Conservation (phyloP, 129 eudicot genomes). For the Centrapalus pauciflorus region DNA sequence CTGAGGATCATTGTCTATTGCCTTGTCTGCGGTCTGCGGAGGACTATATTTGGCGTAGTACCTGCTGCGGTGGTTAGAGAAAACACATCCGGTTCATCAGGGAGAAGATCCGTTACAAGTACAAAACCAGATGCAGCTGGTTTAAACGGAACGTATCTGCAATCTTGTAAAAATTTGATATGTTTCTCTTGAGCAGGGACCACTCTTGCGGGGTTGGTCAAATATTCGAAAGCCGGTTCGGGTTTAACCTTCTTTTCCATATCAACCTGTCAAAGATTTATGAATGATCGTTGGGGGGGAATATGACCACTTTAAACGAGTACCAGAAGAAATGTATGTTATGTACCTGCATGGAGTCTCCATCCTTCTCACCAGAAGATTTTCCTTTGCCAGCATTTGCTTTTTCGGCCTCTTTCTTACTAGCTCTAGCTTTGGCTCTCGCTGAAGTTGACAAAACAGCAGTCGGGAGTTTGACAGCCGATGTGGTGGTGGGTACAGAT, state of each 20-base stretch:
- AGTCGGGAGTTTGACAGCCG: conserved; percentile 89
- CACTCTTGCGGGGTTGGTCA: conserved; percentile 89
- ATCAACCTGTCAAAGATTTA: conserved; percentile 60
- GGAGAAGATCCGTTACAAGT: conserved; percentile 71
- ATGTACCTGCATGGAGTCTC: conserved; percentile 83
- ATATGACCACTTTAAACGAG: no score
- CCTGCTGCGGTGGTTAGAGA: conserved; percentile 68
- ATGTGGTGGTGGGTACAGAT: conserved; percentile 72
- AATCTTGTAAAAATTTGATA: conserved; percentile 69
- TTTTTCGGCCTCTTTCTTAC: conserved; percentile 89
- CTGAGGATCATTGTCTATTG: conserved; percentile 87
- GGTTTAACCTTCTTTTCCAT: conserved; percentile 78
- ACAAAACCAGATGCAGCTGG: conserved; percentile 88
- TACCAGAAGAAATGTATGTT: no score
- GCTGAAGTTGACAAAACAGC: conserved; percentile 90
- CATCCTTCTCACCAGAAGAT: conserved; percentile 57
- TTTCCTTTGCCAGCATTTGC: conserved; percentile 70
- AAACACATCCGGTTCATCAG: conserved; percentile 74
- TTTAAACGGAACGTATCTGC: conserved; percentile 78
- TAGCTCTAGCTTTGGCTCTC: conserved; percentile 87
- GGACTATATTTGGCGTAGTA: no score
- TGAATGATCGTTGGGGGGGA: no score
- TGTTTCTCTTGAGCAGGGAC: conserved; percentile 89
- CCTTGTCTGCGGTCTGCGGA: conserved; percentile 62
- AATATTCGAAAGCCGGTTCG: conserved; percentile 65